These are phyloP conservation scores for Vigna trinervia DNA, from an alignment of 306 rosid species.

Conservation along the genomic window DNA sequence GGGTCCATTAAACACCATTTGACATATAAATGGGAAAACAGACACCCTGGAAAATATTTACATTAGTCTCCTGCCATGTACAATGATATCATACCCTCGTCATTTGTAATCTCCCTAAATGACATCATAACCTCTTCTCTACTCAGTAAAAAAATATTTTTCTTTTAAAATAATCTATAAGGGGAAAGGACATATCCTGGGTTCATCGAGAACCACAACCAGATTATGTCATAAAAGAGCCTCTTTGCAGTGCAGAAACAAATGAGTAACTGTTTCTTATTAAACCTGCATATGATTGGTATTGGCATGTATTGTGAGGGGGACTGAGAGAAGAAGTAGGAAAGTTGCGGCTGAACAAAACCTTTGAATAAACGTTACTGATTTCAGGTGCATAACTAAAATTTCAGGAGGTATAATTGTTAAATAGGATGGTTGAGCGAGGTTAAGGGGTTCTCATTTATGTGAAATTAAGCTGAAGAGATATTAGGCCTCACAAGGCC, in stretches of 20 bases:
- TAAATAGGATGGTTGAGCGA: background rate
- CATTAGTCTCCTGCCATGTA: background rate
- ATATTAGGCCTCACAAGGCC: background rate
- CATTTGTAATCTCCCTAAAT: background rate
- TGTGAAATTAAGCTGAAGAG: background rate
- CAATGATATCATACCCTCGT: conserved; percentile 9
- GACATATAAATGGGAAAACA: conserved; percentile 10
- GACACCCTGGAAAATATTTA: background rate
- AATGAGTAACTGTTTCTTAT: conserved; percentile 8
- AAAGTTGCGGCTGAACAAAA: background rate
- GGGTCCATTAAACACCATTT: background rate
- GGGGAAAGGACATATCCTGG: conserved; percentile 4
- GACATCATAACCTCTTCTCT: conserved; percentile 1
- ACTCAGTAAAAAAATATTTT: background rate
- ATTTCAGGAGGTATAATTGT: background rate
- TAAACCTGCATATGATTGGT: background rate
- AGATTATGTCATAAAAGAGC: background rate
- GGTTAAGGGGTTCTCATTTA: background rate
- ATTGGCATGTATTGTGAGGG: background rate
- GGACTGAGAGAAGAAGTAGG: background rate
- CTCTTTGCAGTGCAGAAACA: background rate
- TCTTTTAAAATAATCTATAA: background rate
- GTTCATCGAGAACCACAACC: conserved; percentile 6
- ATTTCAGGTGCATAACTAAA: background rate
- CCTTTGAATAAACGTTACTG: background rate